Evolutionary conservation across 108 stramenopile genomes (phyloP).

Genomic region (Cyclotella choctawhatcheeana): DNA sequence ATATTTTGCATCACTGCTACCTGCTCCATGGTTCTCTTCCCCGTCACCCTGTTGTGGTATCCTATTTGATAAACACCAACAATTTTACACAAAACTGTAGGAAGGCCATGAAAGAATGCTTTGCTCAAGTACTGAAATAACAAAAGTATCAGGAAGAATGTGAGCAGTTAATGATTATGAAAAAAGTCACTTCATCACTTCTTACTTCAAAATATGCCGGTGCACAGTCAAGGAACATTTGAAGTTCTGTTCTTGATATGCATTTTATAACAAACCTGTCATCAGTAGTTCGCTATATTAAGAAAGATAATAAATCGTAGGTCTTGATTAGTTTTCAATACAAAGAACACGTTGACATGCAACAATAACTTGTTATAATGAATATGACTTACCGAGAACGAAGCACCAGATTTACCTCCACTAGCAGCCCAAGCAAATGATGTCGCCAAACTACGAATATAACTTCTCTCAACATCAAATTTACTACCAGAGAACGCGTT

Average conservation of each 20-base stretch:
- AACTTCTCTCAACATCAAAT: constrained; percentile 79
- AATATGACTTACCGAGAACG: too few species aligned
- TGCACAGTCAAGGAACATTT: constrained; percentile 98
- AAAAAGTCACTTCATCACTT: too few species aligned
- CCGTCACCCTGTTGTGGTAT: constrained; percentile 92
- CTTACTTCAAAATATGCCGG: constrained; percentile 93
- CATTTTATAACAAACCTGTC: constrained; percentile 95
- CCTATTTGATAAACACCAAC: constrained; percentile 98
- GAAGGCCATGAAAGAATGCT: constrained; percentile 94
- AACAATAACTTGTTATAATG: too few species aligned
- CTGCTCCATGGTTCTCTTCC: constrained; percentile 95
- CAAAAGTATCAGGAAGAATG: too few species aligned
- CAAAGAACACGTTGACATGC: too few species aligned
- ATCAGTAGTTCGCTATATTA: constrained; percentile 82
- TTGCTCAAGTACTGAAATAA: constrained; percentile 91
- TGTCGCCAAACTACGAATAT: constrained; percentile 83
- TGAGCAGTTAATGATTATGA: too few species aligned
- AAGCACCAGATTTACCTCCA: constrained; percentile 94
- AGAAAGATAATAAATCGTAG: too few species aligned
- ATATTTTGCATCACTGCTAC: constrained; percentile 92
- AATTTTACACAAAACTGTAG: constrained; percentile 95
- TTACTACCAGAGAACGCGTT: constrained; percentile 26
- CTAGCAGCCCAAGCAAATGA: constrained; percentile 87
- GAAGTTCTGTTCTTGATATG: constrained; percentile 94
- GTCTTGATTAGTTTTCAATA: too few species aligned